A percentile compares a stretch with the other conserved stretches of the same genome.
phyloP scores from a whole-genome alignment of 2,329 filamentous ascomycete genomes.

The Paecilomyces formosus region DNA sequence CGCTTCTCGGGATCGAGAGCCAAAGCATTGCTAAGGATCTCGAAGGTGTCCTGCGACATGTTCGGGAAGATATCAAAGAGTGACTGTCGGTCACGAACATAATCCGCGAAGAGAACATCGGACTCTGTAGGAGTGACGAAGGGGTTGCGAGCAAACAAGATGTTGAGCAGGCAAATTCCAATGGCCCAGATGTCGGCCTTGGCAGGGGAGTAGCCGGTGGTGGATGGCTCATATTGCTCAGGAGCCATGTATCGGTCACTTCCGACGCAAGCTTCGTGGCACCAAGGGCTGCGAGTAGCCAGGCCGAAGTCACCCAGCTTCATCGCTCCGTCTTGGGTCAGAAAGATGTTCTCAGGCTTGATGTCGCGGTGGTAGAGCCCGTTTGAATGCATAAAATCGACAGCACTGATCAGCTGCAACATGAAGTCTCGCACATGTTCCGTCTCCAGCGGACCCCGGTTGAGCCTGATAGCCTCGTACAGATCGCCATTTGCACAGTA shows the following conservation, averaged over 20 bases:
- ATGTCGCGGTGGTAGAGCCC: constrained; percentile 96
- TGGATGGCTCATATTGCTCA: constrained; percentile 88
- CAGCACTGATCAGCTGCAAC: constrained; percentile 83
- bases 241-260: constrained; percentile 99
- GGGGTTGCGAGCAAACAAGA: constrained; percentile 92
- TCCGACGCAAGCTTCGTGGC: constrained; percentile 84
- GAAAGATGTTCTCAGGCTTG: constrained; percentile 98
- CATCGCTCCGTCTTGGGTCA: constrained; percentile 77
- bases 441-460: constrained; percentile 82
- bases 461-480: constrained; percentile 91
- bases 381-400: constrained; percentile 83
- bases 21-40: constrained; percentile 85
- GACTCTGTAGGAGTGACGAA: constrained; percentile 84
- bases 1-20: constrained; percentile 85
- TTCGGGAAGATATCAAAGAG: constrained; percentile 97
- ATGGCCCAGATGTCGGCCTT: constrained; percentile 96
- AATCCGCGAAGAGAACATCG: constrained; percentile 91
- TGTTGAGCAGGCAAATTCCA: constrained; percentile 91
- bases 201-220: constrained; percentile 81
- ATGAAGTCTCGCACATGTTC: constrained; percentile 97
- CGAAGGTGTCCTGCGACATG: constrained; percentile 97
- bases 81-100: constrained; percentile 85
- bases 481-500: constrained; percentile 93
- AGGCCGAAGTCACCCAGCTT: constrained; percentile 97
- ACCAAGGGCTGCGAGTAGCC: constrained; percentile 83